Base-by-base conservation (phyloP, 2,329 filamentous ascomycete species). In the Diaporthe vexans region DNA sequence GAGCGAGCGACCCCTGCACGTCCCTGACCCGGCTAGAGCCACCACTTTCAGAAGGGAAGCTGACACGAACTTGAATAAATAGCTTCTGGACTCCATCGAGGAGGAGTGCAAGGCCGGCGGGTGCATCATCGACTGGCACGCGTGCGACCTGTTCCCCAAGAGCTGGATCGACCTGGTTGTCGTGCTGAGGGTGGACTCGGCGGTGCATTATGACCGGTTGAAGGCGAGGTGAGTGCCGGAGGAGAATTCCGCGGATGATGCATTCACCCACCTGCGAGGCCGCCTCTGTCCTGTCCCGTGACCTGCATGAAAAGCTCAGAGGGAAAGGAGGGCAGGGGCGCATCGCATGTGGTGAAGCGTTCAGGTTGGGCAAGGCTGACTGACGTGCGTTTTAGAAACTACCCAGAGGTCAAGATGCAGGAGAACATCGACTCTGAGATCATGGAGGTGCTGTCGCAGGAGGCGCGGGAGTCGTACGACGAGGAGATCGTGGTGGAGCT, bases 361-460 rank as follows among this genome's bases (percentile, higher is more conserved):
- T 7, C 2, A 33, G 26, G 6, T 35, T 67, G 2, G 17, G 19
- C 33, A 56, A 9, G 46, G 9, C n/a, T 52, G 29, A 33, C 29
- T 72, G 10, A 59, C 6, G 7, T 67, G 65, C 33, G 26, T 33
- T 26, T 29, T 52, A 94, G 93, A 77, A 93, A 94, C 76, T 98
- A 98, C 83, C 88, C 91, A 76, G 94, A 97, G 81, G 88, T 90
- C 76, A 99, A 99, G 83, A 86, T 99, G 57, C 94, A 98, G 83
- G 97, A 98, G 83, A 99, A 99, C 81, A 87, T 99, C 75, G 97
- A 99, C 83, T 94, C 94, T 40, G 97, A 99, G 86, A 98, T 99
- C 81, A 98, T 99, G 92, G 94, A 98, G 81, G 94, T 98, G 35
- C 86, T 99, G 73, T 87, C 97, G 26, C 93, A 98, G 78, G 97